Percentiles rank a stretch among this genome's conserved stretches.
Evolutionary conservation across 2,329 filamentous ascomycete species (phyloP).

Genomic region (Diaporthe humulicola): DNA sequence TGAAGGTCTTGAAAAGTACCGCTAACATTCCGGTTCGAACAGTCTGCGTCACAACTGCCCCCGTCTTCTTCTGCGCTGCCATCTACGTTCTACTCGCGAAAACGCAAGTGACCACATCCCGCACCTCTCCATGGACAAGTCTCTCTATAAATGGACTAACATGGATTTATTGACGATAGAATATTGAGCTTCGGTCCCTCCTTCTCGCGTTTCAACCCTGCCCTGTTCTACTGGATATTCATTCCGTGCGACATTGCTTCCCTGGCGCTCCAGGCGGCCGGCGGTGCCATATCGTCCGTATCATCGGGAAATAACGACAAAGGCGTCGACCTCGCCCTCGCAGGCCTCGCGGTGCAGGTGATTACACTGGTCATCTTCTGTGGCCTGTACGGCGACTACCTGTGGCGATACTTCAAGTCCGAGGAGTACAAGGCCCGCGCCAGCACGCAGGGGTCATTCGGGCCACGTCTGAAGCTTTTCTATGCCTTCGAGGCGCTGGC

Average conservation of each 20-base stretch:
- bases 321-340: conserved; percentile 63
- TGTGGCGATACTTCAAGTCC: conserved; percentile 54
- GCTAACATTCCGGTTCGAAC: conserved; percentile 1
- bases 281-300: conserved; percentile 64
- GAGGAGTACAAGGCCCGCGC: neutral
- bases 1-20: neutral
- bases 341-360: conserved; percentile 71
- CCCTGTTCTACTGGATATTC: conserved; percentile 59
- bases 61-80: conserved; percentile 71
- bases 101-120: conserved; percentile 45
- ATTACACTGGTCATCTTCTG: conserved; percentile 67
- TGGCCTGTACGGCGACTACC: conserved; percentile 61
- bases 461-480: conserved; percentile 60
- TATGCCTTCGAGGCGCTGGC: conserved; percentile 64
- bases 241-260: conserved; percentile 68
- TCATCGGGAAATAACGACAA: conserved; percentile 59
- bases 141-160: neutral
- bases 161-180: conserved; percentile 41
- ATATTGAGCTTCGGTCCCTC: conserved; percentile 55
- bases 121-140: neutral
- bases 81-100: conserved; percentile 74
- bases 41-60: conserved; percentile 70
- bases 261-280: conserved; percentile 67
- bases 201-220: conserved; percentile 57
- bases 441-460: conserved; percentile 10